Evolutionary conservation across 257 asterid species (phyloP), one percentile per base, ranked within the genome.

Genomic region (Leptodermis oblonga): DNA sequence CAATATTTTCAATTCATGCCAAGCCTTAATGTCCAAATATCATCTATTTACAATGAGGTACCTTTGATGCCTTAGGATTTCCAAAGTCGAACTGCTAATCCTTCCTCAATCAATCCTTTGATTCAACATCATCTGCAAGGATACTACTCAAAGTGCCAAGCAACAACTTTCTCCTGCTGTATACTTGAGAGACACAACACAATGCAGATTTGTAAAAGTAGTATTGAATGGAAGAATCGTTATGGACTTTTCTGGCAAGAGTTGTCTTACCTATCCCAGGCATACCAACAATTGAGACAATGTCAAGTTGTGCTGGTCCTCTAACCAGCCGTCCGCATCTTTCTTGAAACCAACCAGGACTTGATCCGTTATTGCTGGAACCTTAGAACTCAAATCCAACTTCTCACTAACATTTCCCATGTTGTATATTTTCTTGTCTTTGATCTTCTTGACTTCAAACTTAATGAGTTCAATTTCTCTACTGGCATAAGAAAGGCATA

Each of bases 1-100:
- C 7, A 5, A 41, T 41, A 6, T 41, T 41, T 41, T 6, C 46
- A 41, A 41, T 9, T 41, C 46, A 41, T 5, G 46, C 46, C 46
- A 41, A 10, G 13, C 46, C 46, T 41, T 41, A 41, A 41, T 41
- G 13, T 41, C 46, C 46, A 41, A 41, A 41, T 41, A 41, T 41
- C 46, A 41, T 41, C 46, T 5, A 41, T 41, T 6, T n/a, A 81
- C 78, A 15, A 81, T 62, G 26, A 81, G 80, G 74, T 74, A 81
- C n/a, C 73, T 63, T 11, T 72, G 39, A 36, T 65, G 62, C 77
- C 23, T 78, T 53, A 80, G 18, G 68, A 66, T 49, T 69, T 53
- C 65, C 61, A 74, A 20, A 78, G 69, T 15, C 67, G 75, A 73
- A 64, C 76, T 0, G 49, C 68, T 41, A 81, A 42, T 67, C 69